Conservation (phyloP, 805 yeast genomes). For the Starmerella asiatica region DNA sequence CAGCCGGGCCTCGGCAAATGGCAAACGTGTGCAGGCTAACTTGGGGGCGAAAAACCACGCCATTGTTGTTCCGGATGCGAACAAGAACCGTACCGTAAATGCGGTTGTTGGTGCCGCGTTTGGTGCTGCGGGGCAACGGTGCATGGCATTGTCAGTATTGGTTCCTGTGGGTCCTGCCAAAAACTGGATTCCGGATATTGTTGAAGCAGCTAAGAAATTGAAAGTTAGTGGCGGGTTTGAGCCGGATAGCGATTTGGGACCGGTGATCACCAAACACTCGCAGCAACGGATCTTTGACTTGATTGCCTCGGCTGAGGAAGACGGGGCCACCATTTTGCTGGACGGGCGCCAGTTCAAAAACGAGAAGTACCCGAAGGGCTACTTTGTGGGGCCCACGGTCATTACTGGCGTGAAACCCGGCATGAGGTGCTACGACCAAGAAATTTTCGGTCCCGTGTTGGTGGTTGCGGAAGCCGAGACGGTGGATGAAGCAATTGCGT, state of each 20-base stretch:
- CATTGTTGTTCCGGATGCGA: constrained; percentile 59
- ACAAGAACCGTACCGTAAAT: constrained; percentile 47
- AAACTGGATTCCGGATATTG: constrained; percentile 50
- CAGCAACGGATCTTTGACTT: constrained; percentile 42
- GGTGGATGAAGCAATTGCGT: constrained; percentile 52
- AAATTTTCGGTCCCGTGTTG: constrained; percentile 66
- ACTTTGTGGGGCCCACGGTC: constrained; percentile 62
- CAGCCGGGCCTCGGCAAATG: constrained; percentile 48
- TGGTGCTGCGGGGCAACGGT: constrained; percentile 77
- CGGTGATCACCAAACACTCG: constrained; percentile 51
- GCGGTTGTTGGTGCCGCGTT: constrained; percentile 64
- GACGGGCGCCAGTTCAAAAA: constrained; percentile 47
- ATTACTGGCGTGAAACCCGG: constrained; percentile 50
- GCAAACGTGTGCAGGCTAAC: constrained; percentile 66
- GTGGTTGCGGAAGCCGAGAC: constrained; percentile 48
- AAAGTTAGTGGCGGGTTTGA: constrained; percentile 57
- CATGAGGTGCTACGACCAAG: constrained; percentile 59
- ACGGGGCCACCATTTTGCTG: constrained; percentile 49
- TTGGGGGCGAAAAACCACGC: constrained; percentile 72
- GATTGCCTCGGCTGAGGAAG: constrained; percentile 43
- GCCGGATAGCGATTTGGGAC: constrained; percentile 51
- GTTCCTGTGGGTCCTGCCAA: constrained; percentile 57
- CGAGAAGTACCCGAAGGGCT: constrained; percentile 43
- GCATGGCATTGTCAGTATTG: constrained; percentile 64
- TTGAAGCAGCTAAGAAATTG: constrained; percentile 42